Evolutionary conservation across 371 early-diverging fungal species (phyloP).

Genomic region (Actinomucor elegans): DNA sequence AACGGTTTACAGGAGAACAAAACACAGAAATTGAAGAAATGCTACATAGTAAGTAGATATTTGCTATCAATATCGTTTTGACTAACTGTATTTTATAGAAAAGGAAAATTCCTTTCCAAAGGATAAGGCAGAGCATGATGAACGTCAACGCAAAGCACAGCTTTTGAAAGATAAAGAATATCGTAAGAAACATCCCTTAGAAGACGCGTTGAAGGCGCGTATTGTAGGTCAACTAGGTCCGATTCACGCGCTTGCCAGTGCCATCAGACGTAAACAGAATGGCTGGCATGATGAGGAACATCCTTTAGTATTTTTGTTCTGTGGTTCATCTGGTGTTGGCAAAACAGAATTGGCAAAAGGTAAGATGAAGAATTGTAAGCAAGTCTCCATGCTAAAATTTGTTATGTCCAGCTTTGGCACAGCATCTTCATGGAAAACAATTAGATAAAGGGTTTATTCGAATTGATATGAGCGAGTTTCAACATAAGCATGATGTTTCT

Average conservation of each 20-base stretch:
- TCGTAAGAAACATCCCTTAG: constrained; percentile 55
- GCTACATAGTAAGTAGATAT: constrained; percentile 25
- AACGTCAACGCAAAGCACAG: constrained; percentile 36
- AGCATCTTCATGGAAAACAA: constrained; percentile 50
- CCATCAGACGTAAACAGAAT: constrained; percentile 65
- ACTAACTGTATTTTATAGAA: constrained; percentile 14
- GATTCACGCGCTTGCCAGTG: constrained; percentile 59
- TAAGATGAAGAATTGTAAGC: constrained; percentile 18
- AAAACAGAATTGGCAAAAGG: constrained; percentile 75
- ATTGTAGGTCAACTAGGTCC: constrained; percentile 72
- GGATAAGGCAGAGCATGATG: constrained; percentile 47
- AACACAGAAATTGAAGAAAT: constrained; percentile 43
- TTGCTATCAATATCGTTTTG: too few relatives aligned
- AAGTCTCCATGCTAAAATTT: too few relatives aligned
- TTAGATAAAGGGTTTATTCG: constrained; percentile 60
- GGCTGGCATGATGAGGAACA: constrained; percentile 67
- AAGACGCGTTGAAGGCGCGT: constrained; percentile 44
- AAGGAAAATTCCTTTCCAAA: constrained; percentile 38
- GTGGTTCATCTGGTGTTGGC: constrained; percentile 75
- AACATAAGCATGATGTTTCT: constrained; percentile 62
- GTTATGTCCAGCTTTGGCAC: constrained; percentile 39
- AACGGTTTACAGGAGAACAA: constrained; percentile 48
- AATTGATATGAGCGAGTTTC: constrained; percentile 74
- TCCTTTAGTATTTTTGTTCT: constrained; percentile 73
- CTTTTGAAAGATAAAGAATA: constrained; percentile 51